Conservation (phyloP, 1,139 yeast genomes). For the Scheffersomyces segobiensis region DNA sequence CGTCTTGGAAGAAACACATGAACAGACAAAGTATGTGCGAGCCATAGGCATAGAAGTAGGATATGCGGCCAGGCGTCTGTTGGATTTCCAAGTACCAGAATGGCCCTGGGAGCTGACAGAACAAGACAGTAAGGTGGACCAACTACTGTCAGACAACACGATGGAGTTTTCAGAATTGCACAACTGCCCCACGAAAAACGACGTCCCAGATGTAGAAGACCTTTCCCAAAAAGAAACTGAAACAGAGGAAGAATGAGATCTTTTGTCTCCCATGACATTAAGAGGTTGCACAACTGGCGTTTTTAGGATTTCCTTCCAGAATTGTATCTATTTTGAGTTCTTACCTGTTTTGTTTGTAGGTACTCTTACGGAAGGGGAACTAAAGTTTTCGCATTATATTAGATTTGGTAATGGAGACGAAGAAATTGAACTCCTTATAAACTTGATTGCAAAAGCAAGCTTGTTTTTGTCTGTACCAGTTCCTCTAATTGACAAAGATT, state of each 20-base stretch:
- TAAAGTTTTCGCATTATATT: conserved; percentile 48
- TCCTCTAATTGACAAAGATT: conserved; percentile 54
- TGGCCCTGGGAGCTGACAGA: conserved; percentile 29
- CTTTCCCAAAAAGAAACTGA: background rate
- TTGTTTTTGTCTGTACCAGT: conserved; percentile 52
- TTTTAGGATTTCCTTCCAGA: conserved; percentile 48
- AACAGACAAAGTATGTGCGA: conserved; percentile 33
- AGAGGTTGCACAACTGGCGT: conserved; percentile 41
- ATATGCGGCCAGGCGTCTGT: conserved; percentile 35
- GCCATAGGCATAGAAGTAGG: conserved; percentile 57
- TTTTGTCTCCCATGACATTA: conserved; percentile 29
- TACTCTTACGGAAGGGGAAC: conserved; percentile 13
- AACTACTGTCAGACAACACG: too few relatives aligned
- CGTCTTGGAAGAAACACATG: conserved; percentile 63
- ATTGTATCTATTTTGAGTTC: conserved; percentile 56
- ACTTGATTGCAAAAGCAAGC: conserved; percentile 55
- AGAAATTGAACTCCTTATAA: too few relatives aligned
- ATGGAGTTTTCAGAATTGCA: too few relatives aligned
- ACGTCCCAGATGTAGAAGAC: too few relatives aligned
- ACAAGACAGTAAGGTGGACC: too few relatives aligned
- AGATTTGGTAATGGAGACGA: conserved; percentile 39
- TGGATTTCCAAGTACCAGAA: conserved; percentile 30
- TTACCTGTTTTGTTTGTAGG: conserved; percentile 57
- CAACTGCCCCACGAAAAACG: conserved; percentile 16
- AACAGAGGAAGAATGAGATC: background rate